Base-by-base conservation (phyloP, 176 grass and related monocot genomes). In the Melocanna baccifera region DNA sequence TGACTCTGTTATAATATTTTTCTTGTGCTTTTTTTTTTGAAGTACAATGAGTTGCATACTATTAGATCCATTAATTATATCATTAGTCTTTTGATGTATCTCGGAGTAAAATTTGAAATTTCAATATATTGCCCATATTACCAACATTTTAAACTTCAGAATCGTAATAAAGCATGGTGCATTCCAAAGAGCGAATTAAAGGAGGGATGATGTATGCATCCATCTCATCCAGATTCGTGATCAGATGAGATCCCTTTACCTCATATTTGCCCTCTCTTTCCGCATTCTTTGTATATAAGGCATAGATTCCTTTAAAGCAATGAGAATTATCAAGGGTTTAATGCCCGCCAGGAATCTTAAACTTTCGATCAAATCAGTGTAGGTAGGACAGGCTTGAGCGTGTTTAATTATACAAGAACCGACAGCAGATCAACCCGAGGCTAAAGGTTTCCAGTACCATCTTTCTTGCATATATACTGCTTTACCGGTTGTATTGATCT, bases 201-300 rank as follows among this genome's bases (percentile, higher is more conserved):
- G 57, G 8, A 67, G 50, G 48, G 9, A 53, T 32, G 26, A 70
- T 11, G 41, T 42, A 20, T 18, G 25, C 4, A 18, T 83, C 25
- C 22, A 79, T 50, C 42, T 6, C 40, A 73, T 51, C 19, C 29
- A 26, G 77, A 82, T 82, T 71, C 71, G 56, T 65, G 36, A 55
- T 70, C 36, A n/a, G 43, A 84, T 6, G 47, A 77, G 12, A 26
- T 62, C 13, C 53, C 83, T 86, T 89, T 81, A 34, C 59, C 19
- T 46, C 52, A 18, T 63, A 70, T 10, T 61, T 62, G 62, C 42
- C n/a, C n/a, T 63, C 48, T 57, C 61, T 77, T 86, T 83, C 66
- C 67, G 20, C 73, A 78, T 90, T 82, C 79, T 90, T 90, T 78
- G 84, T 59, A 83, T 83, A 65, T 4, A 90, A 83, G 83, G 22